Conservation (phyloP, 495 filamentous ascomycete genomes). For the Terfezia claveryi region DNA sequence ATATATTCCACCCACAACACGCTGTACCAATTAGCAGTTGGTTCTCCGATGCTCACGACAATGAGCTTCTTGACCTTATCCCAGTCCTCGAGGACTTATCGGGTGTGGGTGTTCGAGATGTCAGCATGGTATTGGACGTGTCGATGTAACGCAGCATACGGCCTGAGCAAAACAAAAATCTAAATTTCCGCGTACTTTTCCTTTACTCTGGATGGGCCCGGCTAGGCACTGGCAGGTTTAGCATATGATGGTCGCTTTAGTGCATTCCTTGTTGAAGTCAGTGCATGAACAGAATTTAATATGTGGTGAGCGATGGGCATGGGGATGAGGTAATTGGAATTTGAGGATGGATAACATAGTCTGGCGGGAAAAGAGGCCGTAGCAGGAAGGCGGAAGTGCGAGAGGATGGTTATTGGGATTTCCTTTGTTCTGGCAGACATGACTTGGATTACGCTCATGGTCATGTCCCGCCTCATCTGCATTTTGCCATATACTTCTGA, state of each 20-base stretch:
- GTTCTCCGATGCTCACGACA: slow-evolving; percentile 99
- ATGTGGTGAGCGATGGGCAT: too few species aligned
- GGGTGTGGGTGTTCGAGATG: slow-evolving; percentile 65
- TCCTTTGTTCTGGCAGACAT: background rate
- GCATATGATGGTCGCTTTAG: background rate
- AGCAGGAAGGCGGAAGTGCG: background rate
- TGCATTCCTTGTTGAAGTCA: background rate
- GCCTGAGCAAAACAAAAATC: too few species aligned
- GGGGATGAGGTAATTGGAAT: too few species aligned
- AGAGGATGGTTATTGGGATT: background rate
- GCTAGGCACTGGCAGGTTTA: background rate
- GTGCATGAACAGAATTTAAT: background rate
- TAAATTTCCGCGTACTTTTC: too few species aligned
- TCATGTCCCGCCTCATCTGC: background rate
- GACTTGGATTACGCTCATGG: background rate
- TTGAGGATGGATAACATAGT: too few species aligned
- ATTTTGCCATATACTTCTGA: background rate
- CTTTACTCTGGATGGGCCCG: background rate
- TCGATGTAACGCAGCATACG: slow-evolving; percentile 37
- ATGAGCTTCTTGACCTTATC: slow-evolving; percentile 93
- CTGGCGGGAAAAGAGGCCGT: too few species aligned
- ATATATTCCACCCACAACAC: slow-evolving; percentile 98
- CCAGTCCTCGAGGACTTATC: slow-evolving; percentile 96
- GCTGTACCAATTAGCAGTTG: slow-evolving; percentile 99
- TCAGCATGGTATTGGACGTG: slow-evolving; percentile 94